Evolutionary conservation across 352 stramenopile species (phyloP), one percentile per base, ranked within the genome.

Genomic region (Pythium folliculosum): DNA sequence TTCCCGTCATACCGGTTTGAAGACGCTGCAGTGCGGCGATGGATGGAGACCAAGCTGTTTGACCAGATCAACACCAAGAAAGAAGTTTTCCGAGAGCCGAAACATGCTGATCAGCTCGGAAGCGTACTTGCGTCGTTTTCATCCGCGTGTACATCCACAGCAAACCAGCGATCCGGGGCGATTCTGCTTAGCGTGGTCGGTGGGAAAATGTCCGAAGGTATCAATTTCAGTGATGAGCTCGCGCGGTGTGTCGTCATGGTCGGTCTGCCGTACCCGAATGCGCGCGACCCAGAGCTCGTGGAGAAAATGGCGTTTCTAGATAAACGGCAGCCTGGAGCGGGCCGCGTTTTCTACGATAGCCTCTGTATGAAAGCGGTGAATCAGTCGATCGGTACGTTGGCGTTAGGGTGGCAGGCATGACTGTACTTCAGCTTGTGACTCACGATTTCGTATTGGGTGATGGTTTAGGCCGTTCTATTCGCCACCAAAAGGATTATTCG

Each of bases 301-400:
- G 97, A 99, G 81, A 99, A 99, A 73, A 99, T 99, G 95, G 67
- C 75, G 25, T 98, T 95, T 70, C 69, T 98, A 25, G 89, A 98
- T 51, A 84, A 84, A 61, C 80, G 64, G 52, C 73, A 45, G 3
- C 53, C 78, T 10, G 83, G 85, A 12, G 81, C 81, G 47, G 93
- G 95, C 2, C 82, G 93, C 12, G 81, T 91, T 43, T 99, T 98
- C 67, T 99, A 99, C 77, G 90, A 98, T 59, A 99, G 97, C 70
- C 73, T 99, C 38, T 99, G 98, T 72, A 99, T 99, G 94, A 97
- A 96, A 65, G 97, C 97, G 0, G 97, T 99, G 14, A 99, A 99
- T 74, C 98, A 99, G 78, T 98, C 91, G 30, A 98, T 99, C 51
- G 98, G 98, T 78, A 76, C n/a, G 79, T 72, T 23, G 14, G 19